Conservation (phyloP, 2,329 filamentous ascomycete species). For the Fusarium succisae region DNA sequence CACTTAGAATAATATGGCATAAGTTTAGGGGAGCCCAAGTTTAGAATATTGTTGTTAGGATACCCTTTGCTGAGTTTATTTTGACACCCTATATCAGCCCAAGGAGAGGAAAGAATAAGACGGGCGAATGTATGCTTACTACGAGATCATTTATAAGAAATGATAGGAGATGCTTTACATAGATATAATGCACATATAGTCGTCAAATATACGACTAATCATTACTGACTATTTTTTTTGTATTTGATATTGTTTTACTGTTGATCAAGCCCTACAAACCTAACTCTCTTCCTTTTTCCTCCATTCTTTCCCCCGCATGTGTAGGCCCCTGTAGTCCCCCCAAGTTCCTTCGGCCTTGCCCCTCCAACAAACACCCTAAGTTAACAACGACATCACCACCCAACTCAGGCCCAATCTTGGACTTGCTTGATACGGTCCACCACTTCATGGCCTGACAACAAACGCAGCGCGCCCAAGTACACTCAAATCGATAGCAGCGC, state of each 20-base stretch:
- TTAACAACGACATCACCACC: constrained; percentile 29
- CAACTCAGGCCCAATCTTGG: neutral
- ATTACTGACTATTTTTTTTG: neutral
- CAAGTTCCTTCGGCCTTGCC: constrained; percentile 25
- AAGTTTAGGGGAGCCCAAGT: neutral
- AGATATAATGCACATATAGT: neutral
- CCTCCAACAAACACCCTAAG: constrained; percentile 34
- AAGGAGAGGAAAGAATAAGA: constrained; percentile 7
- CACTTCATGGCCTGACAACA: neutral
- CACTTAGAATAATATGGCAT: neutral
- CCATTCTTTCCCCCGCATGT: neutral
- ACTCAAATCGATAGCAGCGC: neutral
- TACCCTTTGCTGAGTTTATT: neutral
- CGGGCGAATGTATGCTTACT: neutral
- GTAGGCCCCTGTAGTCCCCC: neutral
- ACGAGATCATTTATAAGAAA: neutral
- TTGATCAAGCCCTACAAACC: neutral
- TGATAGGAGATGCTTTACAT: neutral
- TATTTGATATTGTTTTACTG: neutral
- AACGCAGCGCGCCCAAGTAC: neutral
- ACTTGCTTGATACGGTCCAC: neutral
- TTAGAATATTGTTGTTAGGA: too few species aligned
- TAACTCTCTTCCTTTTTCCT: neutral
- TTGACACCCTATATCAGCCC: neutral
- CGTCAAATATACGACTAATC: neutral